Evolutionary conservation across 495 filamentous ascomycete species (phyloP), one percentile per base, ranked within the genome.

Genomic region (Annulohypoxylon nitens): DNA sequence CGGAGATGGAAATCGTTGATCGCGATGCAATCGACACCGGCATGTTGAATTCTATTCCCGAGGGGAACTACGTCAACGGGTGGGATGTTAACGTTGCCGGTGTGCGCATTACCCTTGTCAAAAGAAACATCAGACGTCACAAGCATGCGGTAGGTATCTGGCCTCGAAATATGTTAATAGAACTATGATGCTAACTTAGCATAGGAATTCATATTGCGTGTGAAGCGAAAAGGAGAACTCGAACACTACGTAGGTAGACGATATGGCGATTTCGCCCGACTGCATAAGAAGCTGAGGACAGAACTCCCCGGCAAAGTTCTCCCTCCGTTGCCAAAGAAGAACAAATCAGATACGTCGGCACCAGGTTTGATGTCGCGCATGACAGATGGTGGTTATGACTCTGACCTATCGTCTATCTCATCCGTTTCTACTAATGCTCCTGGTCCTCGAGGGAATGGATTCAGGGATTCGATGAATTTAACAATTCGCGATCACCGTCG

Each of bases 21-120:
- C 88, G 94, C 45, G 92, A 95, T 20, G 95, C 96, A 11, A 94
- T 97, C 75, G 93, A 97, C 45, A 91, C 93, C 26, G 97, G 97
- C 0, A 82, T 99, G 57, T 81, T 97, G 8, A 86, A 92, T 20
- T 95, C 95, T 55, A 84, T 93, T 73, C 97, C 96, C 0, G 93
- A 98, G 79, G 97, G 96, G 0, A 89, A 97, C 81, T 89, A 90
- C 63, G 91, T 97, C 55, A 93, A 99, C 81, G 94, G 93, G 7
- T 98, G 96, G 96, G 95, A 98, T 80, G 89, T 98, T 68, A 99
- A 99, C 82, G 92, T 99, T 61, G 95, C 94, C 16, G 93, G 91
- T 26, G 96, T 99, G 53, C 88, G 95, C 54, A 91, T 92, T 2
- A 92, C 88, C 4, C 89, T 87, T 20, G 84, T 93, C 39, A 96